Conservation (phyloP, 768 basidiomycete genomes). For the Pulveroboletus sp. region DNA sequence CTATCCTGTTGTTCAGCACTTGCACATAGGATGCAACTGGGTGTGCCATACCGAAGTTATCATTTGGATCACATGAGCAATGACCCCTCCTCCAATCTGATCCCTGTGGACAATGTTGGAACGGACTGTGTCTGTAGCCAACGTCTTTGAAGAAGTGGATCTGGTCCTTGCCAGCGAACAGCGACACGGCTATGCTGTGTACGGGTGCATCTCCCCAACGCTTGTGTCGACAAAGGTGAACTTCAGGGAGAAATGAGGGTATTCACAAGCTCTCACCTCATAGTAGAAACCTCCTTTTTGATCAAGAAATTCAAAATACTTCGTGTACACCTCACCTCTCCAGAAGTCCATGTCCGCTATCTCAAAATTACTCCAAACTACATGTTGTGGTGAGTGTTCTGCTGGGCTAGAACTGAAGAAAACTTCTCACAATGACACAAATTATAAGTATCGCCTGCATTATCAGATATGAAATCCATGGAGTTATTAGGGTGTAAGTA, state of each 20-base stretch:
- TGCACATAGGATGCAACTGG: background rate
- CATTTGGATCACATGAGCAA: constrained; percentile 76
- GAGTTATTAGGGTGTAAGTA: constrained; percentile 55
- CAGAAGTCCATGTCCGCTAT: constrained; percentile 83
- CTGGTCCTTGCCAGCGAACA: constrained; percentile 85
- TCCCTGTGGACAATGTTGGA: constrained; percentile 89
- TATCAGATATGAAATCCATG: constrained; percentile 60
- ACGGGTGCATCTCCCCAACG: constrained; percentile 96
- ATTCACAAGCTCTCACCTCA: constrained; percentile 44
- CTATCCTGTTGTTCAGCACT: constrained; percentile 14
- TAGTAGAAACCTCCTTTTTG: constrained; percentile 84
- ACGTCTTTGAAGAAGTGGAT: constrained; percentile 96
- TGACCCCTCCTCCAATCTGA: constrained; percentile 70
- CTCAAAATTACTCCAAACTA: constrained; percentile 94
- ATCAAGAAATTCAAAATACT: constrained; percentile 83
- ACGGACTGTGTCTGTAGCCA: constrained; percentile 88
- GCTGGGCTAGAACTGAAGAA: background rate
- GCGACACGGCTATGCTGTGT: constrained; percentile 85
- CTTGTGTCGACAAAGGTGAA: constrained; percentile 32
- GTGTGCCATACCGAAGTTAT: constrained; percentile 63
- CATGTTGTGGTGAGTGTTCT: background rate
- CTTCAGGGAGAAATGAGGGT: background rate
- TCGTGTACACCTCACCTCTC: constrained; percentile 75
- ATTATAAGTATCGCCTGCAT: constrained; percentile 63
- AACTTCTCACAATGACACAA: constrained; percentile 54